Evolutionary conservation across 1,284 basidiomycete genomes (phyloP).

Genomic region (Microbotryum lychnidis-dioicae): DNA sequence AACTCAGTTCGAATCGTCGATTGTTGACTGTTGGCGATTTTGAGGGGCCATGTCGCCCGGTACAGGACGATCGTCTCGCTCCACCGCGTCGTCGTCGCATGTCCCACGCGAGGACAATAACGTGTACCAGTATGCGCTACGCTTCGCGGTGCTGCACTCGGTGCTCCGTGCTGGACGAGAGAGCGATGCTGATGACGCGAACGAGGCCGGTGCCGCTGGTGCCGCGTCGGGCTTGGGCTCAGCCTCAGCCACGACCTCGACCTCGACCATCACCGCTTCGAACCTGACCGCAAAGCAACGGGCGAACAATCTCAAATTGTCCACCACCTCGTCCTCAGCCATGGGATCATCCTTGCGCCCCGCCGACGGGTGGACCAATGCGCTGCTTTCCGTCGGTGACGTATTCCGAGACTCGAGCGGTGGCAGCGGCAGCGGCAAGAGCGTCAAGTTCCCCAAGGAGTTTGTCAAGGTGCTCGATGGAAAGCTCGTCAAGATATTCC

Average conservation of each 20-base stretch:
- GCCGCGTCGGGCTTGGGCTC: neutral
- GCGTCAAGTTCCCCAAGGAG: conserved; percentile 85
- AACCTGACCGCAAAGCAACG: neutral
- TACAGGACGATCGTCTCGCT: conserved; percentile 18
- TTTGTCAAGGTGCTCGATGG: conserved; percentile 77
- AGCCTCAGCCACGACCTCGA: conserved; percentile 1
- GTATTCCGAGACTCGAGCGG: conserved; percentile 47
- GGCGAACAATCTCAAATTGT: conserved; percentile 1
- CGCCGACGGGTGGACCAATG: conserved; percentile 32
- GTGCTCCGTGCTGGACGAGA: neutral
- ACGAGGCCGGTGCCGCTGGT: neutral
- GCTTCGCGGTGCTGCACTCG: conserved; percentile 29
- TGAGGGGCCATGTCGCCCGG: neutral
- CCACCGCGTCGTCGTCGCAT: conserved; percentile 1
- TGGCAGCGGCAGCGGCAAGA: conserved; percentile 55
- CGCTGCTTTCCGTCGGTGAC: conserved; percentile 64
- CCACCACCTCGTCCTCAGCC: neutral
- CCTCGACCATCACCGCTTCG: neutral
- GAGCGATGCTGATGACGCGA: conserved; percentile 4
- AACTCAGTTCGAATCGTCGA: too few relatives aligned
- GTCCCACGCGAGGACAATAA: conserved; percentile 23
- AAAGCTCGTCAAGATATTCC: conserved; percentile 78
- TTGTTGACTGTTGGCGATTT: too few relatives aligned
- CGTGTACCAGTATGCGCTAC: conserved; percentile 29
- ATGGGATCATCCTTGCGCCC: conserved; percentile 8